These are phyloP conservation scores for Solanum corneliomulleri DNA, from an alignment of 257 asterid genomes.

Conservation along the genomic window DNA sequence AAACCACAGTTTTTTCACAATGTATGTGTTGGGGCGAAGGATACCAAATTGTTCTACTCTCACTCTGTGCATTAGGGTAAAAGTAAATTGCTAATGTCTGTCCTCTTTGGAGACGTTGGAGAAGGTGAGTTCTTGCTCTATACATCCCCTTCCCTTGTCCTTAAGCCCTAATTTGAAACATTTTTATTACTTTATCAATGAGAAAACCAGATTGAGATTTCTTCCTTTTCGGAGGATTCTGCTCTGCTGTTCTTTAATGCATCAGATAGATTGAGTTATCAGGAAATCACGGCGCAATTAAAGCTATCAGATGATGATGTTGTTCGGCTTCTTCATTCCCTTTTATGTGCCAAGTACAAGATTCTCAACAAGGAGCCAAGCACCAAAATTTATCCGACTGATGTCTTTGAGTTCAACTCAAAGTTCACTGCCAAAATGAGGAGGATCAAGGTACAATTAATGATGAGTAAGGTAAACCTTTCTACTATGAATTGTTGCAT, in stretches of 20 bases:
- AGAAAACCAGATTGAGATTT: neutral
- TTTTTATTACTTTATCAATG: neutral
- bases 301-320: slow-evolving; percentile 84
- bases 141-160: neutral
- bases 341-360: slow-evolving; percentile 89
- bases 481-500: neutral
- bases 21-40: slow-evolving; percentile 29
- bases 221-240: slow-evolving; percentile 53
- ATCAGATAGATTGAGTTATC: slow-evolving; percentile 81
- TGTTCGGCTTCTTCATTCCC: slow-evolving; percentile 81
- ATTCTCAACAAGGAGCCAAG: slow-evolving; percentile 85
- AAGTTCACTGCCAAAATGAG: slow-evolving; percentile 94
- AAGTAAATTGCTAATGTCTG: neutral
- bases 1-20: slow-evolving; percentile 91
- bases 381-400: slow-evolving; percentile 69
- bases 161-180: neutral
- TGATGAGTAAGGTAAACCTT: neutral
- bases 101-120: slow-evolving; percentile 14
- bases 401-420: slow-evolving; percentile 77
- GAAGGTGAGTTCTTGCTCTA: slow-evolving; percentile 34
- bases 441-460: slow-evolving; percentile 68
- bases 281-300: slow-evolving; percentile 76
- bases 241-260: slow-evolving; percentile 74
- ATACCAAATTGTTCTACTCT: neutral
- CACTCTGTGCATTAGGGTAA: neutral